A percentile compares a stretch with the other conserved stretches of the same genome.
phyloP scores from a whole-genome alignment of 169 alveolate genomes.

The Pseudocohnilembus persalinus region DNA sequence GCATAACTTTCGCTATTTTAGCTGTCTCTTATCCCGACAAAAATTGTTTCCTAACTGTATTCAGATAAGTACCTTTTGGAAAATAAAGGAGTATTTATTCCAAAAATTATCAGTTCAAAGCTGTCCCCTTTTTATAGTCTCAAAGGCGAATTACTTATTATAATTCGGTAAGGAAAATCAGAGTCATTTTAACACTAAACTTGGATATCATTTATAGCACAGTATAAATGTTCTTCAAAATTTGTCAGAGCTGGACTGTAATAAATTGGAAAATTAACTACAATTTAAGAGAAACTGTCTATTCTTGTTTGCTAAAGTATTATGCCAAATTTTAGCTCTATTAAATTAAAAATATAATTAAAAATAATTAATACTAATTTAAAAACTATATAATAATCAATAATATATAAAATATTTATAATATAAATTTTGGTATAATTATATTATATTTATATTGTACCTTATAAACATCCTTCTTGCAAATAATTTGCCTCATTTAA shows the following conservation, averaged over 20 bases:
- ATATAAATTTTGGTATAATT: too few relatives aligned
- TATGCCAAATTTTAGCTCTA: neutral
- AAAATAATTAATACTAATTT: too few relatives aligned
- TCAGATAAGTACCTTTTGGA: neutral
- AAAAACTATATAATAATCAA: too few relatives aligned
- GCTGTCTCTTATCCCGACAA: neutral
- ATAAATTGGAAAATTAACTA: conserved; percentile 16
- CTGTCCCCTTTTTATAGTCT: neutral
- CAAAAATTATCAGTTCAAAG: conserved; percentile 5
- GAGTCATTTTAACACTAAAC: neutral
- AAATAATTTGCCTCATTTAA: conserved; percentile 11
- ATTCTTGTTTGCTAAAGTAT: conserved; percentile 3
- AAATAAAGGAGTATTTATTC: conserved; percentile 1
- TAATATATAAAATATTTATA: too few relatives aligned
- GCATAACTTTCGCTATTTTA: neutral
- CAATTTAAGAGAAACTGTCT: neutral
- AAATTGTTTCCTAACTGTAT: conserved; percentile 11
- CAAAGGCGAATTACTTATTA: conserved; percentile 6
- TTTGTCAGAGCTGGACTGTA: conserved; percentile 8
- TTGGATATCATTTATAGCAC: conserved; percentile 5
- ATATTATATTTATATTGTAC: too few relatives aligned
- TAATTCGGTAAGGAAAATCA: conserved; percentile 1
- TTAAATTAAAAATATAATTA: too few relatives aligned
- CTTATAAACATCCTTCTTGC: conserved; percentile 15
- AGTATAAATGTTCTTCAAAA: neutral